These are phyloP conservation scores for Leptographium lundbergii DNA, from an alignment of 2,329 filamentous ascomycete species.

Conservation along the genomic window DNA sequence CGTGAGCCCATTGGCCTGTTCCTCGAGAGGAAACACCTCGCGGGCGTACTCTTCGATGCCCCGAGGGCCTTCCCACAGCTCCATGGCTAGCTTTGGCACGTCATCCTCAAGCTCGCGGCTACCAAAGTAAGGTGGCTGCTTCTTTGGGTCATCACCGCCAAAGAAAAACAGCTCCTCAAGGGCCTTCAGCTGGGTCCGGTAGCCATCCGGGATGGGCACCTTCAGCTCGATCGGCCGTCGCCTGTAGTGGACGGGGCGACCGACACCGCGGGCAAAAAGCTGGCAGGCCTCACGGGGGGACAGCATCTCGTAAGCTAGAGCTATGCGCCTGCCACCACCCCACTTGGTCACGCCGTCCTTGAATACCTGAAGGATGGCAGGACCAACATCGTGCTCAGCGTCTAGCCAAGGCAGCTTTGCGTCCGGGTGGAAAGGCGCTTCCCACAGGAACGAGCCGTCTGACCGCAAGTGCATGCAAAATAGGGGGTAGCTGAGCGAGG, in stretches of 20 bases:
- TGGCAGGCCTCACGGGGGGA: slow-evolving; percentile 72
- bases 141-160: slow-evolving; percentile 35
- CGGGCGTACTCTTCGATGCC: slow-evolving; percentile 88
- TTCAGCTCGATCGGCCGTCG: slow-evolving; percentile 69
- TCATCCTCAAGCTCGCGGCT: slow-evolving; percentile 42
- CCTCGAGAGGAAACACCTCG: slow-evolving; percentile 88
- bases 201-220: slow-evolving; percentile 76
- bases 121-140: slow-evolving; percentile 53
- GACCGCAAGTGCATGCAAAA: slow-evolving; percentile 86
- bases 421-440: slow-evolving; percentile 84
- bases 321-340: slow-evolving; percentile 60
- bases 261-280: slow-evolving; percentile 66
- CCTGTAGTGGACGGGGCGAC: slow-evolving; percentile 65
- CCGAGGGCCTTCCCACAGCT: slow-evolving; percentile 83
- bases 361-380: slow-evolving; percentile 84
- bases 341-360: slow-evolving; percentile 84
- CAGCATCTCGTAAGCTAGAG: slow-evolving; percentile 81
- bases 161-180: slow-evolving; percentile 47
- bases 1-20: slow-evolving; percentile 81
- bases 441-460: slow-evolving; percentile 84
- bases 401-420: slow-evolving; percentile 89
- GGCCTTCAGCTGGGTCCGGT: slow-evolving; percentile 72
- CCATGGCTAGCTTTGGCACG: slow-evolving; percentile 62
- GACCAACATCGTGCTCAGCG: slow-evolving; percentile 89
- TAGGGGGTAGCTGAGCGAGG: slow-evolving; percentile 77